These are phyloP conservation scores for Ampelocalamus luodianensis DNA, from an alignment of 176 grass and related monocot genomes.

Conservation along the genomic window DNA sequence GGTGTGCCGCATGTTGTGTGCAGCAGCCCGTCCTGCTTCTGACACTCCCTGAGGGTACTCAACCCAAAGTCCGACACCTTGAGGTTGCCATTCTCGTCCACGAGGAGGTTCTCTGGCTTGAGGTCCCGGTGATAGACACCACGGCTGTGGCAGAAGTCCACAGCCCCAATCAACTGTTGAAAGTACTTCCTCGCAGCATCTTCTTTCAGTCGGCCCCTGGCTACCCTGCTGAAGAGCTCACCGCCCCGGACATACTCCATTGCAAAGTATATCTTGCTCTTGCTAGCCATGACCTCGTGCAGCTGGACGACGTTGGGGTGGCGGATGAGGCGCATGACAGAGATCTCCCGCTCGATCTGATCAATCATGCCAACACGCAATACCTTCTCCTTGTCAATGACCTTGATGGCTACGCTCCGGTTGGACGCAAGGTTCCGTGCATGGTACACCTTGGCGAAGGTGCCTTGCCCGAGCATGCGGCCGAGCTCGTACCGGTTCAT, in stretches of 20 bases:
- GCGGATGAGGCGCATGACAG: constrained; percentile 72
- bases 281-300: constrained; percentile 94
- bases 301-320: constrained; percentile 89
- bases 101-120: constrained; percentile 86
- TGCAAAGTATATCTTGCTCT: constrained; percentile 88
- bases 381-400: constrained; percentile 90
- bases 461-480: constrained; percentile 76
- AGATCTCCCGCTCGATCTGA: constrained; percentile 93
- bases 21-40: constrained; percentile 73
- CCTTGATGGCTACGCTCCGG: constrained; percentile 86
- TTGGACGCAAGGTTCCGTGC: constrained; percentile 59
- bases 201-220: constrained; percentile 73
- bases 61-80: constrained; percentile 87
- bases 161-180: constrained; percentile 72
- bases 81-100: constrained; percentile 84
- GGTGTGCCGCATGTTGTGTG: constrained; percentile 86
- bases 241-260: constrained; percentile 88
- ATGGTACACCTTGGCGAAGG: constrained; percentile 92
- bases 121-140: constrained; percentile 93
- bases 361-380: constrained; percentile 81
- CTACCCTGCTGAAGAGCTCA: constrained; percentile 73
- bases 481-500: constrained; percentile 88
- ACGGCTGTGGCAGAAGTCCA: constrained; percentile 89
- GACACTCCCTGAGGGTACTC: constrained; percentile 70
- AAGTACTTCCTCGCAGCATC: constrained; percentile 70